These are phyloP conservation scores for Pseudoturritis turrita DNA, from an alignment of 345 rosid species.

Conservation along the genomic window DNA sequence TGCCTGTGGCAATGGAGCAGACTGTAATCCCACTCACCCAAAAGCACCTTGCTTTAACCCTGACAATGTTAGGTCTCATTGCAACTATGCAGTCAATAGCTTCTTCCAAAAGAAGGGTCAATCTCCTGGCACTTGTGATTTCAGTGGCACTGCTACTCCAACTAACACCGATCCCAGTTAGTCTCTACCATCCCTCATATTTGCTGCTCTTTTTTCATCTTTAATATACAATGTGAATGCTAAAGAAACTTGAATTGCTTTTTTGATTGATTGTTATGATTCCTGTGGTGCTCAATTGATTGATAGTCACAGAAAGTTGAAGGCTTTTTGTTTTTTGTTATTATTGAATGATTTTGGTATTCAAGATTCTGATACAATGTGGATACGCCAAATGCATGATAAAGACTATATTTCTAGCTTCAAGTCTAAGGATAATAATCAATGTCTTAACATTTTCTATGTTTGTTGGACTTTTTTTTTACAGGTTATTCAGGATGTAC, in stretches of 20 bases:
- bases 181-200: background rate
- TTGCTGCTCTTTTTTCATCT: background rate
- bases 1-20: constrained; percentile 97
- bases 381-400: constrained; percentile 7
- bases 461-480: background rate
- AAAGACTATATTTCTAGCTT: background rate
- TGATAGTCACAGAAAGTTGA: constrained; percentile 11
- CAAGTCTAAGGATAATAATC: background rate
- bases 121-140: constrained; percentile 70
- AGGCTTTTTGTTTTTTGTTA: background rate
- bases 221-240: background rate
- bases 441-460: background rate
- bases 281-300: constrained; percentile 3
- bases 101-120: constrained; percentile 78
- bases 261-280: background rate
- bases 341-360: background rate
- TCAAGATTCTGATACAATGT: constrained; percentile 17
- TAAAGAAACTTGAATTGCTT: background rate
- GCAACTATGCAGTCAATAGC: constrained; percentile 88
- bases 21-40: constrained; percentile 59
- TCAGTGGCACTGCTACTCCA: constrained; percentile 61
- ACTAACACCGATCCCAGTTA: constrained; percentile 59
- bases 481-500: constrained; percentile 38
- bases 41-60: constrained; percentile 67
- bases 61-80: constrained; percentile 71